Evolutionary conservation across 1,139 yeast genomes (phyloP).

Genomic region (Hansenula sp.): DNA sequence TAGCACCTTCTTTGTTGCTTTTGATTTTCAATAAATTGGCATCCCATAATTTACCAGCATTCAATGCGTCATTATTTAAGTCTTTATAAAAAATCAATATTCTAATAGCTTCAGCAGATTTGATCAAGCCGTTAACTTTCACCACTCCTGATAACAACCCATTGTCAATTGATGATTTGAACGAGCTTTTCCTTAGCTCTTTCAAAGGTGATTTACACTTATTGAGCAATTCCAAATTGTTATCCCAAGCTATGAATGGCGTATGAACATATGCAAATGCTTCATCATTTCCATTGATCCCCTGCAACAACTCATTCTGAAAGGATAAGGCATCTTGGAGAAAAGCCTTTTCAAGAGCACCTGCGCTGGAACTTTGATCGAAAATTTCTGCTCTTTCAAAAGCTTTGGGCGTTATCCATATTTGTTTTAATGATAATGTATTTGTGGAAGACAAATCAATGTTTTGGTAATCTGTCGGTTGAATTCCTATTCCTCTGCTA

Average conservation of each 20-base stretch:
- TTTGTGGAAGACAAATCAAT: constrained; percentile 1
- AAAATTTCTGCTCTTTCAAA: neutral
- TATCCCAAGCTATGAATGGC: constrained; percentile 35
- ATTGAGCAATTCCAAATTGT: constrained; percentile 22
- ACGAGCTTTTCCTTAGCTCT: constrained; percentile 29
- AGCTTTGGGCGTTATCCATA: constrained; percentile 20
- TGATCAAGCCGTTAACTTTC: constrained; percentile 47
- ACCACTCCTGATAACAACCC: constrained; percentile 38
- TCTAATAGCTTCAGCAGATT: constrained; percentile 40
- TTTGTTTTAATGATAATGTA: constrained; percentile 17
- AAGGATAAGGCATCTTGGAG: constrained; percentile 27
- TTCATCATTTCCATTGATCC: constrained; percentile 7
- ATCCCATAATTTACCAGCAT: constrained; percentile 25
- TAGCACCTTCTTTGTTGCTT: neutral
- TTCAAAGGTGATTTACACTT: constrained; percentile 29
- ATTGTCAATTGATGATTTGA: constrained; percentile 7
- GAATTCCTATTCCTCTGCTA: constrained; percentile 7
- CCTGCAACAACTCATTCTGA: constrained; percentile 27
- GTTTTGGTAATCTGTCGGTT: constrained; percentile 5
- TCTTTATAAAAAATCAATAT: constrained; percentile 29
- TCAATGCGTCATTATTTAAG: constrained; percentile 4
- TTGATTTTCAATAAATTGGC: constrained; percentile 22
- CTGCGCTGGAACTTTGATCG: constrained; percentile 1
- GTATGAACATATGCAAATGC: constrained; percentile 27
- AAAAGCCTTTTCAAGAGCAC: constrained; percentile 30